Base-by-base conservation (phyloP, 2,329 filamentous ascomycete species). In the Aspergillus sp. region DNA sequence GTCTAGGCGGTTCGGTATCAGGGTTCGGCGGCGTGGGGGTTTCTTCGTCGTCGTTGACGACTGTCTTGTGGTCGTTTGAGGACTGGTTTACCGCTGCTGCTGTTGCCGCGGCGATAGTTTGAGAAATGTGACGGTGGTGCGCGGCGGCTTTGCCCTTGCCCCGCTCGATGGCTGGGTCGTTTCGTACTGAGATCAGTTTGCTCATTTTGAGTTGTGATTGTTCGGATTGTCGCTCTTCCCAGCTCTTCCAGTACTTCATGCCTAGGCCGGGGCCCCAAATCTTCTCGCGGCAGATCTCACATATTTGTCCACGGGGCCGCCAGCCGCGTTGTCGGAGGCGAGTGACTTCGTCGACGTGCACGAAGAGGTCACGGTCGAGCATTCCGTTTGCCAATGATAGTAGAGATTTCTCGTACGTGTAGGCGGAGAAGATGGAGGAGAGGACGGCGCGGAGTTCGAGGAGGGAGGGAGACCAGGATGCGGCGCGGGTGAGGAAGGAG, bases 391-490 rank as follows among this genome's bases (percentile, higher is more conserved):
- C 89, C 3, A 98, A 80, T 1, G 80, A 78, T 17, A 98, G 78
- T 13, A 98, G 87, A 0, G 87, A 90, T 65, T 91, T 88, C 67
- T 98, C 93, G 64, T 97, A 96, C 0, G 90, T 85, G 64, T 98
- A 98, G 0, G 93, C 91, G 0, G 91, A 84, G 70, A 98, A 97
- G 47, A 98, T 91, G 10, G 90, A 93, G 1, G 82, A 76, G 2
- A 98, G 79, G 0, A 97, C 90, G 5, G 81, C 81, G 41, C 93
- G 85, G 3, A 98, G 78, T 63, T 97, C 90, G 1, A 88, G 85
- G 1, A 98, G 76, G 10, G 87, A 94, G 0, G 93, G 90, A 0
- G 90, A 94, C 15, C 85, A 83, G 20, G 81, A 79, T 0, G 89
- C 86, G 0, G 90, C 91, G 41, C 88, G 83, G 0, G 86, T 83